These are phyloP conservation scores for Torulaspora delbrueckii DNA, from an alignment of 805 yeast genomes.

Conservation along the genomic window DNA sequence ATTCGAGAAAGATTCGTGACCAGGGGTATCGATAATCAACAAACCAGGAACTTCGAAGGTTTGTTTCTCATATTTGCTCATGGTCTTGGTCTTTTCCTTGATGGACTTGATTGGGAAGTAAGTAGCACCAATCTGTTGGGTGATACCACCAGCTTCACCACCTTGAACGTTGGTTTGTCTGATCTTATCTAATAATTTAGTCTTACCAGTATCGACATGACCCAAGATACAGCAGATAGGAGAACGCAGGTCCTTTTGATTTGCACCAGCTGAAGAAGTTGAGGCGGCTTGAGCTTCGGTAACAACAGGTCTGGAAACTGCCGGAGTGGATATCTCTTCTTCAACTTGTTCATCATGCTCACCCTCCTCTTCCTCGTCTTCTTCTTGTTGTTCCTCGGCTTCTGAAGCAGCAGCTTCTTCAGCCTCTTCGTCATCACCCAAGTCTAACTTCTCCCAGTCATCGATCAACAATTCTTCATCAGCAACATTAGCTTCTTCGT, in stretches of 20 bases:
- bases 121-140: conserved; percentile 99
- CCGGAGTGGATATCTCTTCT: conserved; percentile 29
- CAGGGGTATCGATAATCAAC: conserved; percentile 96
- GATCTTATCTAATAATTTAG: conserved; percentile 91
- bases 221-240: conserved; percentile 99
- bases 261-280: conserved; percentile 33
- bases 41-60: conserved; percentile 95
- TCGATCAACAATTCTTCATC: conserved; percentile 63
- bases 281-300: conserved; percentile 12
- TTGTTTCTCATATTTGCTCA: conserved; percentile 80
- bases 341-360: conserved; percentile 26
- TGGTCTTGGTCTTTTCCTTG: conserved; percentile 82
- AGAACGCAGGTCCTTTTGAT: conserved; percentile 70
- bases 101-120: conserved; percentile 97
- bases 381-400: conserved; percentile 24
- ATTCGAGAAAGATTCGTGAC: conserved; percentile 98
- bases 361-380: conserved; percentile 30
- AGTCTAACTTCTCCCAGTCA: conserved; percentile 78
- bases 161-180: conserved; percentile 99
- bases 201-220: conserved; percentile 99
- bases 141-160: conserved; percentile 99
- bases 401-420: conserved; percentile 44
- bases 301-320: conserved; percentile 16
- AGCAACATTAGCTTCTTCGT: conserved; percentile 31
- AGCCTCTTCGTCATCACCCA: conserved; percentile 50